Percentiles rank a stretch among this genome's conserved stretches.
These are phyloP conservation scores for Hymenoscyphus fructigenus DNA, from an alignment of 2,329 filamentous ascomycete species.

Conservation along the genomic window DNA sequence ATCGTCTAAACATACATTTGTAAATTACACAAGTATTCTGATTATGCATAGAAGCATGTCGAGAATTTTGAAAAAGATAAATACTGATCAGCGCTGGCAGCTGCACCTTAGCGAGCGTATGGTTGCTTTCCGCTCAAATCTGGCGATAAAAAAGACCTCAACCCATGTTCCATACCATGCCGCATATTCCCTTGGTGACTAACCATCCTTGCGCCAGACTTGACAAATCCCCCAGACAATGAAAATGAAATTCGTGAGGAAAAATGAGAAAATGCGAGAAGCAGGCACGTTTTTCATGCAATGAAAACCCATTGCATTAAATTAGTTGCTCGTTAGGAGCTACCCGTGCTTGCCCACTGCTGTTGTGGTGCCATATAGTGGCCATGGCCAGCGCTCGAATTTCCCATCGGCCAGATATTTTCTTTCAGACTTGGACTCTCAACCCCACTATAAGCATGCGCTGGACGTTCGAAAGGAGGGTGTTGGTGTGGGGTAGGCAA, in stretches of 20 bases:
- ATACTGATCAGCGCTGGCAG: not conserved
- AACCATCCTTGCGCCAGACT: not conserved
- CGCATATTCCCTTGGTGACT: slow-evolving; percentile 1
- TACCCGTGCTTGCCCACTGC: slow-evolving; percentile 33
- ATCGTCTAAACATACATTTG: slow-evolving; percentile 12
- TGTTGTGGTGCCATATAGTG: slow-evolving; percentile 32
- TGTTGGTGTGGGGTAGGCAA: slow-evolving; percentile 30
- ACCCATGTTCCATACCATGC: not conserved
- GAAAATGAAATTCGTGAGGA: slow-evolving; percentile 13
- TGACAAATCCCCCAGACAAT: slow-evolving; percentile 4
- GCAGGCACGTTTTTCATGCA: not conserved
- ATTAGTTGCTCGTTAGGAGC: slow-evolving; percentile 16
- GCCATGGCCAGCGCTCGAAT: slow-evolving; percentile 32
- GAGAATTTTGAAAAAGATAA: not conserved
- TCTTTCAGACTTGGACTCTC: slow-evolving; percentile 25
- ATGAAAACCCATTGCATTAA: not conserved
- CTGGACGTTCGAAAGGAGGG: slow-evolving; percentile 22
- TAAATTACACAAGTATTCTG: slow-evolving; percentile 8
- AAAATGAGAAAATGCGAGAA: not conserved
- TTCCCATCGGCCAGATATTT: slow-evolving; percentile 31
- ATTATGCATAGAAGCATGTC: not conserved
- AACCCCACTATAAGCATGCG: slow-evolving; percentile 20
- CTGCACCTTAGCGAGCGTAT: slow-evolving; percentile 1
- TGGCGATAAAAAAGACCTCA: not conserved
- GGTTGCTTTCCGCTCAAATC: not conserved